Evolutionary conservation across 345 rosid species (phyloP).

Genomic region (Euphorbia lathyris): DNA sequence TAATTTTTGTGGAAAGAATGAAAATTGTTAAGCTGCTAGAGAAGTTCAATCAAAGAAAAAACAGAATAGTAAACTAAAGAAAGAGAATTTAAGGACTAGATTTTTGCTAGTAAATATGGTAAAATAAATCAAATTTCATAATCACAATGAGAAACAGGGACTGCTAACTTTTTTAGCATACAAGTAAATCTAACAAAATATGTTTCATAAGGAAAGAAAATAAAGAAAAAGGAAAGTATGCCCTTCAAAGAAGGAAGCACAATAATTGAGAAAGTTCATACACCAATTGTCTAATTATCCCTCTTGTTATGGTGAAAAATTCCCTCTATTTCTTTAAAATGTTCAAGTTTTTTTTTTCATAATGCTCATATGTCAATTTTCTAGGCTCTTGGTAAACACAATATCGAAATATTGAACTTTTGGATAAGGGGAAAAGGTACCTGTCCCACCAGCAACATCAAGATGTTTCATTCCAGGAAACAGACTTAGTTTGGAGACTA

Average conservation of each 20-base stretch:
- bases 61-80: too few relatives aligned
- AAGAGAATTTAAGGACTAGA: too few relatives aligned
- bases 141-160: too few relatives aligned
- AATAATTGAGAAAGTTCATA: background rate
- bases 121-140: too few relatives aligned
- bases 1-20: too few relatives aligned
- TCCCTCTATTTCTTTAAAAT: background rate
- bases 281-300: background rate
- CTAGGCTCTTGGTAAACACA: background rate
- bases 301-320: background rate
- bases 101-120: too few relatives aligned
- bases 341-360: background rate
- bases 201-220: too few relatives aligned
- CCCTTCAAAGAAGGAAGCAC: background rate
- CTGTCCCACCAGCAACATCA: constrained; percentile 99
- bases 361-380: background rate
- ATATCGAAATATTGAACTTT: background rate
- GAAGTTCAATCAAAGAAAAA: too few relatives aligned
- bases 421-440: constrained; percentile 22
- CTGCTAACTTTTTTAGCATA: too few relatives aligned
- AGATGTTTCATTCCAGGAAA: constrained; percentile 97
- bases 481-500: constrained; percentile 78
- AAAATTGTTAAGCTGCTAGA: too few relatives aligned
- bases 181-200: too few relatives aligned
- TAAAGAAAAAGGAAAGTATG: too few relatives aligned